Evolutionary conservation across 2,329 filamentous ascomycete species (phyloP).

Genomic region (Xenosphaeropsis pyriputrescens): DNA sequence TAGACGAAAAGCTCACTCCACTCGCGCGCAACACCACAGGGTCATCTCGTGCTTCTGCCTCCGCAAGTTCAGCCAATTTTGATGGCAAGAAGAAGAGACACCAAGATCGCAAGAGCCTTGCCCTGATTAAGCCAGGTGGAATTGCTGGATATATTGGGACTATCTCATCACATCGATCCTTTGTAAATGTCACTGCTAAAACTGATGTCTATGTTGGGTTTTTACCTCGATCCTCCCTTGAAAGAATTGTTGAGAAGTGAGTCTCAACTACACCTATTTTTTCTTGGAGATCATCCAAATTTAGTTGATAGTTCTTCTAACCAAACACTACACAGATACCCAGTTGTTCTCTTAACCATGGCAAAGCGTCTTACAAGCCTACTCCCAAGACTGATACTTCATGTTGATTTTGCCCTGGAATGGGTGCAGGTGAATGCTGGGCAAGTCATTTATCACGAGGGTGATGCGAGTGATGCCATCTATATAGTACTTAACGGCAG

Average conservation of each 20-base stretch:
- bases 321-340: conserved; percentile 33
- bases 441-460: conserved; percentile 85
- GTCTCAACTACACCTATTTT: no score
- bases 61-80: conserved; percentile 8
- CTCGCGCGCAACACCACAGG: conserved; percentile 27
- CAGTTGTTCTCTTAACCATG: conserved; percentile 86
- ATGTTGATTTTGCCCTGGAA: conserved; percentile 96
- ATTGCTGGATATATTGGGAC: conserved; percentile 90
- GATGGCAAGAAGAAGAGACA: conserved; percentile 25
- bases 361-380: conserved; percentile 87
- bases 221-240: conserved; percentile 68
- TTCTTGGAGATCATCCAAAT: no score
- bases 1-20: conserved; percentile 25
- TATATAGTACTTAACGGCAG: conserved; percentile 95
- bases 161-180: conserved; percentile 87
- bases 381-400: conserved; percentile 75
- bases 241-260: conserved; percentile 71
- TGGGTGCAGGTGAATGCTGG: conserved; percentile 96
- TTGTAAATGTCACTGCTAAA: conserved; percentile 92
- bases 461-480: conserved; percentile 93
- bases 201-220: conserved; percentile 98
- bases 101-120: conserved; percentile 55
- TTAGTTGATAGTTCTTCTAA: no score
- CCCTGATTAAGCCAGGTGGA: conserved; percentile 85
- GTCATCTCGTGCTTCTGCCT: conserved; percentile 11